Evolutionary conservation across 2,329 filamentous ascomycete species (phyloP).

Genomic region (Trichoderma sp.): DNA sequence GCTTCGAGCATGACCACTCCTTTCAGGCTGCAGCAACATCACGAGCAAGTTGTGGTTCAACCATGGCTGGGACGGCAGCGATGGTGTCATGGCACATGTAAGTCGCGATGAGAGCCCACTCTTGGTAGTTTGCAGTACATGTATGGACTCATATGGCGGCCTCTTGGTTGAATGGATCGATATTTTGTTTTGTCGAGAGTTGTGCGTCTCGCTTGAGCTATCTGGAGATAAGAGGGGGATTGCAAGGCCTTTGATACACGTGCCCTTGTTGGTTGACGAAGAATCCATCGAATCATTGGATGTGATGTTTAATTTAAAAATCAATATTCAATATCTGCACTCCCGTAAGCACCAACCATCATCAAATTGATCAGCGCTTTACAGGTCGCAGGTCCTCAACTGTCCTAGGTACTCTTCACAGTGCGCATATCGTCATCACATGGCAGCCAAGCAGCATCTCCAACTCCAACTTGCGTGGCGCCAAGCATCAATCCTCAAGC

Average conservation of each 20-base stretch:
- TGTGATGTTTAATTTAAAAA: neutral
- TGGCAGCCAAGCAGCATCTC: neutral
- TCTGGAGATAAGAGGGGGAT: neutral
- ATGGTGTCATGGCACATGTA: neutral
- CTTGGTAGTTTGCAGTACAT: neutral
- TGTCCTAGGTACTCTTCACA: neutral
- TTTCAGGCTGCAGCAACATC: neutral
- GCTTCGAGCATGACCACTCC: neutral
- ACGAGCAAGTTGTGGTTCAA: neutral
- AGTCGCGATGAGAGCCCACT: neutral
- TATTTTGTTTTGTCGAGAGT: neutral
- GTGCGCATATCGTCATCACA: neutral
- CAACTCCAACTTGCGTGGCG: neutral
- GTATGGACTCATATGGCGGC: too few species aligned
- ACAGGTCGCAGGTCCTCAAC: neutral
- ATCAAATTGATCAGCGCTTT: neutral
- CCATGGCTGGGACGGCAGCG: neutral
- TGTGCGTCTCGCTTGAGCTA: neutral
- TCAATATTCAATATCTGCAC: neutral
- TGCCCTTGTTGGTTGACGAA: neutral
- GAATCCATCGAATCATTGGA: neutral
- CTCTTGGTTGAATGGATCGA: neutral
- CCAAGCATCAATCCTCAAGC: neutral
- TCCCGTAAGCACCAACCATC: neutral
- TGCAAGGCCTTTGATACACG: neutral